A percentile compares a stretch with the other conserved stretches of the same genome.
These are phyloP conservation scores for Cytospora leucostoma DNA, from an alignment of 2,329 filamentous ascomycete species.

Conservation along the genomic window DNA sequence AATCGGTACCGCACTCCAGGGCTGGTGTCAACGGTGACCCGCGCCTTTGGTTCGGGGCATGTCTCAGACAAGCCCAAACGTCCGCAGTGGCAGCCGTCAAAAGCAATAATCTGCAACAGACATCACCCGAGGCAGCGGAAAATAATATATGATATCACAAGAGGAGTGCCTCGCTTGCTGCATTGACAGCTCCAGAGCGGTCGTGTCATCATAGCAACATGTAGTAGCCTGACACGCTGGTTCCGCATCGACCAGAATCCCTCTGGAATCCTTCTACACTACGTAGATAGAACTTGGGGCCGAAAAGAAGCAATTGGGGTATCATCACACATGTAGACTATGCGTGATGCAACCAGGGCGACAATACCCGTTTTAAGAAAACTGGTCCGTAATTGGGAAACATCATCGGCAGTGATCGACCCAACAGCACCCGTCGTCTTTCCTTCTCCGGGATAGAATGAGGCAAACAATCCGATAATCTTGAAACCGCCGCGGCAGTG, in stretches of 20 bases:
- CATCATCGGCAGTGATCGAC: neutral
- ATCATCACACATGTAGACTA: neutral
- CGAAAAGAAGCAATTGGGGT: neutral
- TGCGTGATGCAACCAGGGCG: neutral
- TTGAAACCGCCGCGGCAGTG: constrained; percentile 23
- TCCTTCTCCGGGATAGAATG: neutral
- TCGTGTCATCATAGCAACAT: constrained; percentile 4
- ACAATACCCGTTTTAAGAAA: neutral
- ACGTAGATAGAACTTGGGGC: neutral
- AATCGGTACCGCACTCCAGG: constrained; percentile 18
- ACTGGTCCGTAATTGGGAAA: neutral
- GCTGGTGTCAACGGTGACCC: constrained; percentile 10
- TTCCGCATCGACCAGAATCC: constrained; percentile 16
- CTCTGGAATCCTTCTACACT: neutral
- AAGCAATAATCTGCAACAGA: constrained; percentile 4
- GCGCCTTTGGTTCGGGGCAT: constrained; percentile 15
- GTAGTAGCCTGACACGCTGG: constrained; percentile 10
- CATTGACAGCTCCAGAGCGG: constrained; percentile 1
- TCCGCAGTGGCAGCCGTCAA: neutral
- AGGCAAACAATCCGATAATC: constrained; percentile 4
- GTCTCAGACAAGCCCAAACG: constrained; percentile 14
- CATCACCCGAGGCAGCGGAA: constrained; percentile 7
- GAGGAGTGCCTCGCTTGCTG: constrained; percentile 8
- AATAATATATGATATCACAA: constrained; percentile 7
- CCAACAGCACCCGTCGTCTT: constrained; percentile 7